Evolutionary conservation across 176 grass and related monocot species (phyloP).

Genomic region (barley (Hordeum vulgare)): DNA sequence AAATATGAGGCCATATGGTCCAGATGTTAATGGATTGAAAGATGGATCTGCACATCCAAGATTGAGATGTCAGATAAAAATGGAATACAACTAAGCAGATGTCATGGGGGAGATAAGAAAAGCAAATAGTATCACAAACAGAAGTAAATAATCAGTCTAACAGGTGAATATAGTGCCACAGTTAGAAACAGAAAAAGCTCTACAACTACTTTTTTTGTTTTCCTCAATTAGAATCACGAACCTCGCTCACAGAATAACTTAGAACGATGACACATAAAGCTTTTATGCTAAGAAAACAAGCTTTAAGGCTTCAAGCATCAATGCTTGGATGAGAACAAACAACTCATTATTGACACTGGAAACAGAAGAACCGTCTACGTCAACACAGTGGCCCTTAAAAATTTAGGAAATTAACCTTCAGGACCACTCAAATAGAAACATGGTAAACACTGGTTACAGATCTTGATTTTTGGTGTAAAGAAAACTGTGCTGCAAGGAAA

Average conservation of each 20-base stretch:
- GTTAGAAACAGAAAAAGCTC: background rate
- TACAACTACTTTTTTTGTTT: too few species aligned
- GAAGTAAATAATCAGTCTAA: background rate
- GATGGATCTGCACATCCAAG: slow-evolving; percentile 50
- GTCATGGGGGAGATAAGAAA: background rate
- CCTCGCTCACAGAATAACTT: background rate
- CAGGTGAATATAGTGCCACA: background rate
- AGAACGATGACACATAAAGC: background rate
- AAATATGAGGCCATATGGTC: slow-evolving; percentile 95
- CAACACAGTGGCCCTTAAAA: background rate
- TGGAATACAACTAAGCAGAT: background rate
- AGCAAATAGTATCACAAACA: too few species aligned
- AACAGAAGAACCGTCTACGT: background rate
- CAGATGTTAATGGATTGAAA: slow-evolving; percentile 50
- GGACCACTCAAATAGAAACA: background rate
- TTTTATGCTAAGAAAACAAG: background rate
- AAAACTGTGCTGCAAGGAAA: background rate
- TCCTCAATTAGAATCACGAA: too few species aligned
- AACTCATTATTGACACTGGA: background rate
- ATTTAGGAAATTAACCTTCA: background rate
- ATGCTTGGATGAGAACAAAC: background rate
- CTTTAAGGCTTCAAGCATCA: background rate
- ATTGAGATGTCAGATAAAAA: slow-evolving; percentile 23
- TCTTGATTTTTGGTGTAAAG: background rate
- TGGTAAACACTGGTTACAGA: background rate